A percentile compares a stretch with the other conserved stretches of the same genome.
Conservation (phyloP, 441 rosid genomes). For the Breynia disticha region DNA sequence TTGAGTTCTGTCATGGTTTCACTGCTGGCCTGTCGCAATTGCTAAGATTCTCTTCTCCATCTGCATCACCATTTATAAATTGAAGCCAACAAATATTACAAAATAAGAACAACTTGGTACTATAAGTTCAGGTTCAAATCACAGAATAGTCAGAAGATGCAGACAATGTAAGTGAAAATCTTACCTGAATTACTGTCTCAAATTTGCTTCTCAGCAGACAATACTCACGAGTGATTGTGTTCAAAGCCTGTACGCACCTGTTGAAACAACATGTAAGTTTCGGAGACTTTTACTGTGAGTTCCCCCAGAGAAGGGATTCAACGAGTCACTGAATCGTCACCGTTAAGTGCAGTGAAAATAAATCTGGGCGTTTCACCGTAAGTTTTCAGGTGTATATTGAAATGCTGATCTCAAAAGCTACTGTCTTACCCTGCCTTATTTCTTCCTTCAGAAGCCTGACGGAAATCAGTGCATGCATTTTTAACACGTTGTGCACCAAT, state of each 20-base stretch:
- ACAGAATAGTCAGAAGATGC: not conserved
- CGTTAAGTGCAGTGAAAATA: too few species aligned
- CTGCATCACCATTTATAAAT: constrained; percentile 11
- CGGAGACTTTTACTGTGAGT: too few species aligned
- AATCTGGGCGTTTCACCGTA: too few species aligned
- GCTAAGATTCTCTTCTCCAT: constrained; percentile 21
- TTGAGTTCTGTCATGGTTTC: constrained; percentile 1
- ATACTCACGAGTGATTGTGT: constrained; percentile 17
- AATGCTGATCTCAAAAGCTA: too few species aligned
- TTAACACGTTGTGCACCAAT: constrained; percentile 34
- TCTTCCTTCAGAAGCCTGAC: constrained; percentile 22
- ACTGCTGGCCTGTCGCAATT: constrained; percentile 11
- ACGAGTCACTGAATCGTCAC: too few species aligned
- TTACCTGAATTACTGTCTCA: constrained; percentile 20
- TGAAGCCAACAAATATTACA: not conserved
- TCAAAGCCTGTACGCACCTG: constrained; percentile 25
- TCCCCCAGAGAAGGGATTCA: too few species aligned
- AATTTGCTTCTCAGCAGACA: constrained; percentile 18
- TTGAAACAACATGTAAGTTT: not conserved
- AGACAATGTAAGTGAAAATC: not conserved
- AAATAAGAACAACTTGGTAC: too few species aligned
- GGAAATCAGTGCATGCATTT: constrained; percentile 23
- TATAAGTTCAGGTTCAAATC: not conserved
- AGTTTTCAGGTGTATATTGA: too few species aligned
- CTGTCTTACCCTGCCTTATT: constrained; percentile 19